These are phyloP conservation scores for Naganishia sp. DNA, from an alignment of 1,284 basidiomycete genomes.

Conservation along the genomic window DNA sequence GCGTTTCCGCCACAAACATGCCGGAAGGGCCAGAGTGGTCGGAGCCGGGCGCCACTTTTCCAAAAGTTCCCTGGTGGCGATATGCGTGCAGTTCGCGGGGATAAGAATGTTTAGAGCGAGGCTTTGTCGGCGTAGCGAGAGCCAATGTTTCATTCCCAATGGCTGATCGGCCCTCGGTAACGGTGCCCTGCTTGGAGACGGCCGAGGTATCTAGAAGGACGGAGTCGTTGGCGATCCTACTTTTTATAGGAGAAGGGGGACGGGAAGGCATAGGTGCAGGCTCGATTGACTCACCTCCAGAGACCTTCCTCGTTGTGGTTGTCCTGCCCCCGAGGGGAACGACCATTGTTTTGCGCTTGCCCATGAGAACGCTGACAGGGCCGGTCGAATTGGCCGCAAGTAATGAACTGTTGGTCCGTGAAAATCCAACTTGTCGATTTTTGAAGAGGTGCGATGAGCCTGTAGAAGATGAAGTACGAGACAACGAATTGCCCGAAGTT, in stretches of 20 bases:
- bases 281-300: slow-evolving; percentile 20
- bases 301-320: slow-evolving; percentile 12
- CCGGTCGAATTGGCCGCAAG: slow-evolving; percentile 13
- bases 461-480: slow-evolving; percentile 5
- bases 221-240: too few species aligned
- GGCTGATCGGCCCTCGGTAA: neutral
- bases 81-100: neutral
- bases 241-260: neutral
- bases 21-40: neutral
- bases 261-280: too few species aligned
- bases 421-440: slow-evolving; percentile 28
- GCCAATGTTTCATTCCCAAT: slow-evolving; percentile 5
- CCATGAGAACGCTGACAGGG: slow-evolving; percentile 24
- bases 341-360: slow-evolving; percentile 30
- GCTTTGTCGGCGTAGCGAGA: slow-evolving; percentile 29
- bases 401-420: slow-evolving; percentile 24
- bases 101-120: slow-evolving; percentile 1
- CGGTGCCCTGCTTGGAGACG: neutral
- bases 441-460: slow-evolving; percentile 26
- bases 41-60: neutral
- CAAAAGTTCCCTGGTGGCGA: neutral
- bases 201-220: too few species aligned
- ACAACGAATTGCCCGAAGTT: neutral
- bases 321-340: slow-evolving; percentile 5
- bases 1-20: slow-evolving; percentile 27